Evolutionary conservation across 176 grass and related monocot species (phyloP).

Genomic region (Guadua angustifolia): DNA sequence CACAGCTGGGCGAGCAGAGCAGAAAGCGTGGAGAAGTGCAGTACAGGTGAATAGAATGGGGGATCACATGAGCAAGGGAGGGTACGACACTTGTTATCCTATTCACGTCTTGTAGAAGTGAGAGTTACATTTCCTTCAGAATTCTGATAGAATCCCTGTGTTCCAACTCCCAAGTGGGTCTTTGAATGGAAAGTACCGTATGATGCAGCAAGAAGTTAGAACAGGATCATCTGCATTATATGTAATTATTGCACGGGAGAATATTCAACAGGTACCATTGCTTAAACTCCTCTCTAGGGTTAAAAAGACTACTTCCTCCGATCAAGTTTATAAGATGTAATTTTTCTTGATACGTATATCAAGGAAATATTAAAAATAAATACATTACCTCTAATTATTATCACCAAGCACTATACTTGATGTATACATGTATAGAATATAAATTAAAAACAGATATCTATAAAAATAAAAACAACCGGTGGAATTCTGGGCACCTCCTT

Average conservation of each 20-base stretch:
- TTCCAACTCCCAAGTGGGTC: not conserved
- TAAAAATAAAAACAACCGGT: no score
- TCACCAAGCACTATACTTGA: no score
- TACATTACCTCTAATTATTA: no score
- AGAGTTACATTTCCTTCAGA: not conserved
- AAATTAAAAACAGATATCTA: no score
- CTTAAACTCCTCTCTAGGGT: not conserved
- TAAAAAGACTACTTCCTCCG: not conserved
- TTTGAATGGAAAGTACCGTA: no score
- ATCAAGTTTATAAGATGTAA: no score
- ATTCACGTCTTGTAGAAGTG: not conserved
- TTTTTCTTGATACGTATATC: no score
- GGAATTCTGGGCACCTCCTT: no score
- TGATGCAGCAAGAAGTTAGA: not conserved
- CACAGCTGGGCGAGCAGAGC: not conserved
- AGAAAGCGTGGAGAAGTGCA: not conserved
- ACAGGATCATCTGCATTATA: not conserved
- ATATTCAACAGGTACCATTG: not conserved
- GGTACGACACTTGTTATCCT: not conserved
- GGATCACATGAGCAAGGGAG: not conserved
- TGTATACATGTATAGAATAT: no score
- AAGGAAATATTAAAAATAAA: no score
- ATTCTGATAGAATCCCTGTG: not conserved
- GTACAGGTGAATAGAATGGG: not conserved
- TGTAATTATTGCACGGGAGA: not conserved